phyloP scores from a whole-genome alignment of 768 basidiomycete species.

The Pleurotus tuber-regium region DNA sequence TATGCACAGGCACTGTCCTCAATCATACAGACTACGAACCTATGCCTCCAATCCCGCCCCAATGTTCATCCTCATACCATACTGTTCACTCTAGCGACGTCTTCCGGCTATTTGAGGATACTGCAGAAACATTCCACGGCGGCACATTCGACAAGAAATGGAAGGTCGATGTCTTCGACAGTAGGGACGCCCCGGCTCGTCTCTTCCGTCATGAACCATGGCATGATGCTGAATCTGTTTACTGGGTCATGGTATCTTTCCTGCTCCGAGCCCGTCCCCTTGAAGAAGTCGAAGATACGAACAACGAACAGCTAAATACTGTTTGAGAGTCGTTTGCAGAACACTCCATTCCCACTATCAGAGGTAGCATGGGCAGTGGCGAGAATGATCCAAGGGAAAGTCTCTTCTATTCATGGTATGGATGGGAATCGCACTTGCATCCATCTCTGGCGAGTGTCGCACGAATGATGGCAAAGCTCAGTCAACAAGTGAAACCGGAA shows the following conservation, averaged over 20 bases:
- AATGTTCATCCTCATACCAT: neutral
- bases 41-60: neutral
- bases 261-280: neutral
- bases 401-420: neutral
- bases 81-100: neutral
- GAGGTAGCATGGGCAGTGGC: neutral
- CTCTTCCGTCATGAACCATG: neutral
- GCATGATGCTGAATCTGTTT: slow-evolving; percentile 8
- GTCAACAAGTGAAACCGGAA: neutral
- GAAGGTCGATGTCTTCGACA: neutral
- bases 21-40: neutral
- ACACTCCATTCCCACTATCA: neutral
- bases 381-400: neutral
- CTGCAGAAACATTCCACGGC: neutral
- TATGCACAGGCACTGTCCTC: neutral
- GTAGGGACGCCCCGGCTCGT: too few relatives aligned
- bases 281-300: neutral
- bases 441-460: slow-evolving; percentile 3
- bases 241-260: slow-evolving; percentile 2
- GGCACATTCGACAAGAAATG: neutral
- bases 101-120: neutral
- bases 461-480: neutral
- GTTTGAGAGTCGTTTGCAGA: neutral
- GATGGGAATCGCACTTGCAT: slow-evolving; percentile 6
- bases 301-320: neutral